Percentiles rank a stretch among this genome's conserved stretches.
Evolutionary conservation across 2,329 filamentous ascomycete species (phyloP).

Genomic region (Fusarium sp.): DNA sequence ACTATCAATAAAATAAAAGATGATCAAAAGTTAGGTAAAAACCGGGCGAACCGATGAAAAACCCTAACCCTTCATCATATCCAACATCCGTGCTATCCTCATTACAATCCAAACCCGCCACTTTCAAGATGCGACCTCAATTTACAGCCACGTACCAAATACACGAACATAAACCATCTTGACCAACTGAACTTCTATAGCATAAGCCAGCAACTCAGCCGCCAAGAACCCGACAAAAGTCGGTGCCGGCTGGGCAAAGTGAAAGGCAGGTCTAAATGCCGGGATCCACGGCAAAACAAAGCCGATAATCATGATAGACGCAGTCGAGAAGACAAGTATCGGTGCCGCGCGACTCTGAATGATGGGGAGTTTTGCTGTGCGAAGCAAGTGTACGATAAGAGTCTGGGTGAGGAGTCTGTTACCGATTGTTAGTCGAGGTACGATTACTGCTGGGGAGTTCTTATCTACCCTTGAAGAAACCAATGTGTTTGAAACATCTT

Average conservation of each 20-base stretch:
- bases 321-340: background rate
- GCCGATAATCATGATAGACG: background rate
- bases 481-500: background rate
- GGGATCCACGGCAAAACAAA: background rate
- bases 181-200: background rate
- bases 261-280: background rate
- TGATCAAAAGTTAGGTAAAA: background rate
- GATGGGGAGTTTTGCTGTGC: fast-evolving
- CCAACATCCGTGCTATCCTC: no score
- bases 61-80: background rate
- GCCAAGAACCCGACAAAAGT: background rate
- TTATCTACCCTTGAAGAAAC: background rate
- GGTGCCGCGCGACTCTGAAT: background rate
- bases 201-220: background rate
- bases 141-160: background rate
- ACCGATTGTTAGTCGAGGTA: background rate
- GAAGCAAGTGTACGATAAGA: background rate
- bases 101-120: no score
- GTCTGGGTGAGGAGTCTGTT: background rate
- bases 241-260: background rate
- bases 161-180: background rate
- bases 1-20: no score
- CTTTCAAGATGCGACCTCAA: no score
- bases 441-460: fast-evolving
- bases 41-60: background rate